Conservation (phyloP, 176 grass and related monocot species). For the Avena atlantica region DNA sequence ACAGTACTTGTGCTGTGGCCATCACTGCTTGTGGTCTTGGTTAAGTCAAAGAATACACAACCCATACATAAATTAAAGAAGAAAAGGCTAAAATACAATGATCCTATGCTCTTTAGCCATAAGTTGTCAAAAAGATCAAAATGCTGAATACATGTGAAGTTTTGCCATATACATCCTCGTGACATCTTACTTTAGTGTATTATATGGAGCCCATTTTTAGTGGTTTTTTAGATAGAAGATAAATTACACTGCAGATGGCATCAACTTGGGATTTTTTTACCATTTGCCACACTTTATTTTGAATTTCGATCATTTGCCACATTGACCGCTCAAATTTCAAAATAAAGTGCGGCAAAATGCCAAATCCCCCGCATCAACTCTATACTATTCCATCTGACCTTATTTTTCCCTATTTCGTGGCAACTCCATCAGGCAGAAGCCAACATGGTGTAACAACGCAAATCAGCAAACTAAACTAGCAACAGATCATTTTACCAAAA, state of each 20-base stretch:
- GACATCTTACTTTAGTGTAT: conserved; percentile 10
- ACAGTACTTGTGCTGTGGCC: conserved; percentile 92
- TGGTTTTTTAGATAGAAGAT: conserved; percentile 22
- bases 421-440: not conserved
- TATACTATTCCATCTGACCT: not conserved
- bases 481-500: not conserved
- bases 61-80: not conserved
- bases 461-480: conserved; percentile 1
- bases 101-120: not conserved
- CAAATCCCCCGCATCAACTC: no score
- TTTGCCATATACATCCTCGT: not conserved
- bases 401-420: not conserved
- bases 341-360: no score
- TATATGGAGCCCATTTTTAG: not conserved
- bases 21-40: conserved; percentile 91
- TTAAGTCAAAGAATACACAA: conserved; percentile 48
- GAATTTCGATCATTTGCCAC: no score
- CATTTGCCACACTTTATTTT: no score
- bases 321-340: no score
- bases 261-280: not conserved
- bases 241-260: conserved; percentile 1
- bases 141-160: conserved; percentile 13
- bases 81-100: not conserved
- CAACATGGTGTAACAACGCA: not conserved
- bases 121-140: not conserved